phyloP scores from a whole-genome alignment of 495 filamentous ascomycete genomes.

The Bryoglossum gracile region DNA sequence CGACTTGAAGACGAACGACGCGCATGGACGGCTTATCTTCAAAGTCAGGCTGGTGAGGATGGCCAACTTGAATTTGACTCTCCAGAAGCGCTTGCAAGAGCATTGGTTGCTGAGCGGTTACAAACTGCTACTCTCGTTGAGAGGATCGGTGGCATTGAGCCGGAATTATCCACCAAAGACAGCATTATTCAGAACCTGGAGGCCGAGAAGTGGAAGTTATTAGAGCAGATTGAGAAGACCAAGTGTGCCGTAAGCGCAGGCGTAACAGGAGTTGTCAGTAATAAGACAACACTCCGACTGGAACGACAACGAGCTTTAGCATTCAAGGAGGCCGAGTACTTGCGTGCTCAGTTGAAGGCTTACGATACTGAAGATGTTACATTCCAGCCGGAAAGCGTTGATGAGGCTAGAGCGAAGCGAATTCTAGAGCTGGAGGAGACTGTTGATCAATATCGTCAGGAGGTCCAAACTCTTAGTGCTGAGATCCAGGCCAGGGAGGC shows the following conservation, averaged over 20 bases:
- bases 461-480: constrained; percentile 64
- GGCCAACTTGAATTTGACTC: constrained; percentile 69
- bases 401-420: constrained; percentile 66
- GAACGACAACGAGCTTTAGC: constrained; percentile 82
- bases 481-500: constrained; percentile 61
- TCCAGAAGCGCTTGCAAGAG: constrained; percentile 80
- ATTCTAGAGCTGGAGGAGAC: constrained; percentile 77
- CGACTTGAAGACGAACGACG: constrained; percentile 80
- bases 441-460: constrained; percentile 81
- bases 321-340: constrained; percentile 85
- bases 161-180: constrained; percentile 75
- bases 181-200: constrained; percentile 66
- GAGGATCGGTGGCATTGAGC: constrained; percentile 65
- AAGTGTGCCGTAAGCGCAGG: constrained; percentile 42
- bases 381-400: constrained; percentile 68
- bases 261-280: constrained; percentile 32
- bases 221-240: constrained; percentile 62
- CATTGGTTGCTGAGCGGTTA: constrained; percentile 72
- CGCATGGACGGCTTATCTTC: constrained; percentile 81
- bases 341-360: constrained; percentile 85
- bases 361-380: constrained; percentile 87
- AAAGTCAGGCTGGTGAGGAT: constrained; percentile 50
- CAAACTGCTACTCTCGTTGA: constrained; percentile 72
- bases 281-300: constrained; percentile 56
- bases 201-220: constrained; percentile 52